Percentiles rank a stretch among this genome's conserved stretches.
These are phyloP conservation scores for Bondarzewia mesenterica DNA, from an alignment of 1,284 basidiomycete genomes.

Conservation along the genomic window DNA sequence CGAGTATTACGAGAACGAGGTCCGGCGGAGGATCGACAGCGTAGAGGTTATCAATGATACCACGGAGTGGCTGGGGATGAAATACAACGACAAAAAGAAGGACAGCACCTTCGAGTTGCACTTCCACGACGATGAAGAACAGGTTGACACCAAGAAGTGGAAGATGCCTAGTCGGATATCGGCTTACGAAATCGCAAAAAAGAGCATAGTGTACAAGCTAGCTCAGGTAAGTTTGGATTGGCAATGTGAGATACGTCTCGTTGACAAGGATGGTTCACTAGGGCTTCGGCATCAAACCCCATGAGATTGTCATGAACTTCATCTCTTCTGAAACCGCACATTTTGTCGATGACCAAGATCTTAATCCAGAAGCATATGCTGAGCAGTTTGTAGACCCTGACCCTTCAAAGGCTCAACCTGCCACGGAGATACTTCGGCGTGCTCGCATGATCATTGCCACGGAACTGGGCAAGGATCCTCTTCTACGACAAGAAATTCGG, in stretches of 20 bases:
- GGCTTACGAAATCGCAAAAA: constrained; percentile 80
- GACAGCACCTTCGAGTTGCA: constrained; percentile 52
- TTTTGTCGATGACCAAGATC: constrained; percentile 73
- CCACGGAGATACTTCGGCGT: constrained; percentile 60
- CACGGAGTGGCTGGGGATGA: constrained; percentile 86
- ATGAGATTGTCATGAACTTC: constrained; percentile 79
- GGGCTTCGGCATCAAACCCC: constrained; percentile 75
- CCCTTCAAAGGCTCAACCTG: constrained; percentile 41
- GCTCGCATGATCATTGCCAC: constrained; percentile 85
- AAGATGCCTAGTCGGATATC: constrained; percentile 85
- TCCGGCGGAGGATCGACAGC: constrained; percentile 56
- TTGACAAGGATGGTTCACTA: constrained; percentile 20
- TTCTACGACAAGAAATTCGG: constrained; percentile 78
- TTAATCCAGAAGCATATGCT: constrained; percentile 65
- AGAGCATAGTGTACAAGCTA: constrained; percentile 66
- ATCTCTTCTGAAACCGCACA: constrained; percentile 47
- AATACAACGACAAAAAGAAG: constrained; percentile 72
- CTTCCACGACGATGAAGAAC: constrained; percentile 64
- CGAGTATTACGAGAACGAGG: constrained; percentile 65
- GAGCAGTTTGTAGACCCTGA: constrained; percentile 74
- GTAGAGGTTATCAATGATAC: constrained; percentile 91
- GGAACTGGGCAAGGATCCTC: constrained; percentile 90
- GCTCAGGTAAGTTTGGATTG: constrained; percentile 51
- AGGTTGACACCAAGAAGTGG: constrained; percentile 48
- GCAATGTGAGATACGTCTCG: neutral